Evolutionary conservation across 1,284 basidiomycete genomes (phyloP).

Genomic region (Rhizoctonia solani): DNA sequence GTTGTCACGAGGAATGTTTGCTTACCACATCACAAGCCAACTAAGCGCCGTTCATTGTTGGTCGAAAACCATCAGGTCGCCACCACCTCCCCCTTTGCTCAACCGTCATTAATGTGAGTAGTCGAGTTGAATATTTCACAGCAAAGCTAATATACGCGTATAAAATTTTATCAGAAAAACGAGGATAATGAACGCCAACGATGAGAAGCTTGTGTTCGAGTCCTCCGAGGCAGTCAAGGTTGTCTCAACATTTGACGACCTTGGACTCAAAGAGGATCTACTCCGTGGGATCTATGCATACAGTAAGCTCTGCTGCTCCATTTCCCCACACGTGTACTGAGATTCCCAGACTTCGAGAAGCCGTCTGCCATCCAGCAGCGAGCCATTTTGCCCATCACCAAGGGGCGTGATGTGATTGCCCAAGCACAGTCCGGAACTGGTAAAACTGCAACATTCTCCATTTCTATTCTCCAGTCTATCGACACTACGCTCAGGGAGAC

Average conservation of each 20-base stretch:
- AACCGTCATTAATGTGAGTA: constrained; percentile 34
- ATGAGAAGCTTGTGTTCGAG: constrained; percentile 91
- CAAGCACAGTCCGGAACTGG: constrained; percentile 99
- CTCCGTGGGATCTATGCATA: constrained; percentile 98
- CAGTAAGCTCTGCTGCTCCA: constrained; percentile 62
- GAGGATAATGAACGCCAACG: constrained; percentile 46
- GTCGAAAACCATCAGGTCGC: constrained; percentile 11
- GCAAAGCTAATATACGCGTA: neutral
- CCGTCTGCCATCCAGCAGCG: constrained; percentile 99
- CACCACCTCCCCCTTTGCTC: constrained; percentile 27
- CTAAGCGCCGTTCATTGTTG: constrained; percentile 22
- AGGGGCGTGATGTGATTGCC: constrained; percentile 95
- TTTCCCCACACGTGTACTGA: constrained; percentile 33
- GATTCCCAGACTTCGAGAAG: constrained; percentile 88
- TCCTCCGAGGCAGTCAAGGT: constrained; percentile 94
- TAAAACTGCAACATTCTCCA: constrained; percentile 99
- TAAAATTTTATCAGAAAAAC: constrained; percentile 40
- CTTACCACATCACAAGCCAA: neutral
- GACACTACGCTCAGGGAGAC: constrained; percentile 95
- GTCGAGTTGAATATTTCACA: neutral
- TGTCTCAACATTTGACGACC: constrained; percentile 86
- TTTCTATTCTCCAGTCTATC: constrained; percentile 93
- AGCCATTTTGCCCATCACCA: constrained; percentile 93
- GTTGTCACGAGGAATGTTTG: neutral
- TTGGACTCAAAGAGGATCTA: constrained; percentile 93